Base-by-base conservation (phyloP, 2,329 filamentous ascomycete species). In the Calonectria honghensis region DNA sequence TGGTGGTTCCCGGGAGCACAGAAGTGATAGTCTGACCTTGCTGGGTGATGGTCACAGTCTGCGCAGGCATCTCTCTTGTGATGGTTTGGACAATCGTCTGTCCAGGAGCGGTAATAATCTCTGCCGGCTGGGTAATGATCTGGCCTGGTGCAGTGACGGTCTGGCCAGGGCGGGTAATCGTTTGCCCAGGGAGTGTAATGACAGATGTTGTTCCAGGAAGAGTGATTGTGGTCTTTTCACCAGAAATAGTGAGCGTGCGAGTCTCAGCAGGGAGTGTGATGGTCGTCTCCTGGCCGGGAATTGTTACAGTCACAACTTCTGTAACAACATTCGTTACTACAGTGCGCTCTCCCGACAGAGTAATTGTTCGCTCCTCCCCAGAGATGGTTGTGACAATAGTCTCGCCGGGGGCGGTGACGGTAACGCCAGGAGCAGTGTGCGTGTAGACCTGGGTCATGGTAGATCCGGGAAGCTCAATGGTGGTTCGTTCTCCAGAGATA, bases 11-110 rank as follows among this genome's bases (percentile, higher is more conserved):
- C 27, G 82, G 78, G 61, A 82, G 70, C 14, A 82, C 78, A 27
- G 81, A 81, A 14, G 83, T 82, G 32, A 84, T 75, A 0, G 82
- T 83, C 2, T 79, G 54, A 11, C 80, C 84, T 7, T 79, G 78
- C 39, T 78, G 52, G 6, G 82, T 85, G n/a, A 84, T 45, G 0
- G 83, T 85, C 20, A 83, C 70, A 0, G 84, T 85, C 10, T 81
- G 76, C 16, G 77, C 80, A 1, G 82, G 80, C 5, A 80, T 74
- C 1, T 78, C 78, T 27, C 80, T 78, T 5, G 84, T 84, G 32
- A 85, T 72, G 4, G 84, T 84, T 0, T 84, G 83, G 3, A 83
- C 80, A 16, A 85, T 61, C 0, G 83, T 85, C 27, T 79, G 77
- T 4, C 78, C 81, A 29, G 82, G 81, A 1, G 81, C 59, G 27